Base-by-base conservation (phyloP, 495 filamentous ascomycete species). In the Penicillium pancosmium region DNA sequence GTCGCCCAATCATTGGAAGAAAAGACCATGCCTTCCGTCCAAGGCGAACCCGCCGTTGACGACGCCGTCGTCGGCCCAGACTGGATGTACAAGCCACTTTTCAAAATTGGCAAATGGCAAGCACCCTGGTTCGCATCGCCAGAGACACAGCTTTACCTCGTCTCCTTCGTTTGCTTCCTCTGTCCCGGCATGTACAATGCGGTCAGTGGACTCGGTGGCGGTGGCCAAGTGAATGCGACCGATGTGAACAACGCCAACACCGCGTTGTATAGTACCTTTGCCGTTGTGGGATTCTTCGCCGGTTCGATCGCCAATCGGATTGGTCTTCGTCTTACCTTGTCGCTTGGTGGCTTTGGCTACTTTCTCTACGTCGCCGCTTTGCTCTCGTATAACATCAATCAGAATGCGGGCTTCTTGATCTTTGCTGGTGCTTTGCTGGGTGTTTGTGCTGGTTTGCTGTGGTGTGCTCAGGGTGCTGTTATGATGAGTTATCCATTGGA, bases 401-500 rank as follows among this genome's bases (percentile, higher is more conserved):
- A 81, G 19, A 94, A 82, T 64, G 72, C 71, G 2, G 83, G 81
- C 35, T 87, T 82, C 67, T 66, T 80, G 48, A 77, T 85, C 58
- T 86, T 86, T 63, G 73, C 85, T 11, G 85, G 85, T 44, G 78
- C 79, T 12, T 59, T 88, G 19, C 75, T 88, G 25, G 85, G 85
- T 78, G 74, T 91, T 49, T 96, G 91, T 74, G 92, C 90, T 27
- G 92, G 90, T 67, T 72, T 96, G 38, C 79, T 97, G 33, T 97
- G 92, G 93, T 91, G 87, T 57, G 93, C 91, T 0, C 93, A 97
- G 74, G 93, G 93, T 57, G 90, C 91, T 21, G 90, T 97, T 68
- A 96, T 97, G 93, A 93, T 96, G 88, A 86, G 88, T 55, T 97
- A 97, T 71, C 93, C 93, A 1, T 77, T 82, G 44, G 93, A 97